phyloP scores from a whole-genome alignment of 2,329 filamentous ascomycete species.

The Claviceps purpurea region DNA sequence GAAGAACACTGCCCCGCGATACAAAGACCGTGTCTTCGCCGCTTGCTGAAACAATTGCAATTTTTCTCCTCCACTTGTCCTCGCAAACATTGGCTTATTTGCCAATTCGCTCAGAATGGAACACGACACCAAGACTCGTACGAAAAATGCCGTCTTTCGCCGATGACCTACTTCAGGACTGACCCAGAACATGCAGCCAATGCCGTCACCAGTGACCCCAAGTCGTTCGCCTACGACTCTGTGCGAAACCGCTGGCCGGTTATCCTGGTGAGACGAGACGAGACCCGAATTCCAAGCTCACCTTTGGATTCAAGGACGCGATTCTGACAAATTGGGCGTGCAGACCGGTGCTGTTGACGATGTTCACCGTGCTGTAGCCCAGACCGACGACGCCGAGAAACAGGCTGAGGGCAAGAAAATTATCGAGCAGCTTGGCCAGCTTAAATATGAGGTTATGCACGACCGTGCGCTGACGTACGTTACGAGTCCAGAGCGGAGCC shows the following conservation, averaged over 20 bases:
- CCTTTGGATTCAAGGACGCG: not conserved
- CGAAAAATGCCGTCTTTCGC: conserved; percentile 18
- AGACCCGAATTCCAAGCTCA: too few relatives aligned
- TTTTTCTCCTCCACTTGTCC: not conserved
- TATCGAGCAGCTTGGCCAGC: conserved; percentile 58
- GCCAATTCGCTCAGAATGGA: conserved; percentile 41
- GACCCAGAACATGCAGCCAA: conserved; percentile 39
- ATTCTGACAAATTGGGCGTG: not conserved
- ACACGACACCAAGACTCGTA: conserved; percentile 61
- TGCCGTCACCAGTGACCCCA: conserved; percentile 67
- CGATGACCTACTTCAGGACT: not conserved
- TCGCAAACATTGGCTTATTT: not conserved
- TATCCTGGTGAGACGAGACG: conserved; percentile 55
- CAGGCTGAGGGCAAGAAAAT: conserved; percentile 75
- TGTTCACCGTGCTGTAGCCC: conserved; percentile 60
- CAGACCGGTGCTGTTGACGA: conserved; percentile 91
- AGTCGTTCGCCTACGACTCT: conserved; percentile 76
- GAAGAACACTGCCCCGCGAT: too few relatives aligned
- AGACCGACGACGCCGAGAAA: conserved; percentile 48
- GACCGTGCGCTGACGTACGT: conserved; percentile 63
- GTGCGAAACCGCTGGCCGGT: conserved; percentile 84
- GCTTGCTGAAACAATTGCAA: not conserved
- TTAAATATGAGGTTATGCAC: conserved; percentile 95
- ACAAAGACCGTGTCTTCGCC: not conserved
- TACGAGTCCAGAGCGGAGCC: not conserved